A percentile compares a stretch with the other conserved stretches of the same genome.
These are phyloP conservation scores for Ceratobasidium sp. DNA, from an alignment of 1,284 basidiomycete genomes.

Conservation along the genomic window DNA sequence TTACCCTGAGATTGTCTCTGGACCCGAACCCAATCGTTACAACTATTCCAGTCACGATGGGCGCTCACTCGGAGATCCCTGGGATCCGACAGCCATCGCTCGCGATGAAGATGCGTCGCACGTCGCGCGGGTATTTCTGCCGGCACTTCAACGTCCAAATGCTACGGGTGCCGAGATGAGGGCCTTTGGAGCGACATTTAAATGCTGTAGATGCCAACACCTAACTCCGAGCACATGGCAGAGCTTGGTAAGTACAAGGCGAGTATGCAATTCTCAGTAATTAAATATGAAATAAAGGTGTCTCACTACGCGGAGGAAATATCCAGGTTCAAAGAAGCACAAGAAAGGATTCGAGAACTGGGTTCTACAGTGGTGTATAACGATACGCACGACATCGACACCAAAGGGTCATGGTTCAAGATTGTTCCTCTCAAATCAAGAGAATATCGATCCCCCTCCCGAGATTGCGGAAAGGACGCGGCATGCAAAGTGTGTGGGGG, in stretches of 20 bases:
- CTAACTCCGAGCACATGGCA: neutral
- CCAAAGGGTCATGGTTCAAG: neutral
- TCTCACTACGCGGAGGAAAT: neutral
- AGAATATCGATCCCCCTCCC: neutral
- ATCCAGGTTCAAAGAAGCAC: neutral
- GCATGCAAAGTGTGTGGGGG: neutral
- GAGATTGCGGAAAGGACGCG: neutral
- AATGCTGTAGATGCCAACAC: neutral
- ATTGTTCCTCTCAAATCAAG: neutral
- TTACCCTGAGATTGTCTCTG: conserved; percentile 3
- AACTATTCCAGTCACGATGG: neutral
- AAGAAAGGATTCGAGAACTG: neutral
- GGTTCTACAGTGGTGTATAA: neutral
- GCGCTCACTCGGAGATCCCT: neutral
- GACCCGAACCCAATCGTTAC: neutral
- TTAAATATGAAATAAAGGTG: neutral
- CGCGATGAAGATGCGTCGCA: neutral
- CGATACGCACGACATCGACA: conserved; percentile 7
- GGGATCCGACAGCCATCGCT: neutral
- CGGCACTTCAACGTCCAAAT: neutral
- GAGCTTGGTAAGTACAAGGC: neutral
- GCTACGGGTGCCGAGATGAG: neutral
- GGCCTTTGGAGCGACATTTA: neutral
- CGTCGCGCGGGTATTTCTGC: neutral
- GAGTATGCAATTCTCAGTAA: neutral